These are phyloP conservation scores for Beta lomatogona DNA, from an alignment of 179 eudicot species.

Conservation along the genomic window DNA sequence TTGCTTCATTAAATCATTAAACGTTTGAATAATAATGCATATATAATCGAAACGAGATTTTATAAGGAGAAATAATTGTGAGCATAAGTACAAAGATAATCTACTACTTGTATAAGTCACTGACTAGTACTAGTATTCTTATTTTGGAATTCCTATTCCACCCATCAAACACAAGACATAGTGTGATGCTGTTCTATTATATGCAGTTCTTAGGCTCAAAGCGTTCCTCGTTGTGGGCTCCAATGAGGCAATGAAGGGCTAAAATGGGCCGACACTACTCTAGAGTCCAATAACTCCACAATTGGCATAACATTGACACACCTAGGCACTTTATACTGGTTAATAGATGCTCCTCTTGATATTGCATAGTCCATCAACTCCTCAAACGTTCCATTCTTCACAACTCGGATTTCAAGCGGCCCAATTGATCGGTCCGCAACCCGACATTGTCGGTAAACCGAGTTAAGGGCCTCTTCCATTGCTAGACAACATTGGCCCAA, in stretches of 20 bases:
- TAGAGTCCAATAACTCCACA: slow-evolving; percentile 64
- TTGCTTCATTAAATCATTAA: too few species aligned
- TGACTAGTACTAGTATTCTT: background rate
- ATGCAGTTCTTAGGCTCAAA: background rate
- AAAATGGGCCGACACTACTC: slow-evolving; percentile 60
- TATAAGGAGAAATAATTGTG: background rate
- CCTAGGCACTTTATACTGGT: slow-evolving; percentile 77
- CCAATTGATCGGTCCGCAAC: slow-evolving; percentile 72
- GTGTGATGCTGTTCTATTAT: too few species aligned
- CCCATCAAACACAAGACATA: background rate
- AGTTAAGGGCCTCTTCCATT: slow-evolving; percentile 74
- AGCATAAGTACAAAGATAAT: background rate
- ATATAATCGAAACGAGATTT: too few species aligned
- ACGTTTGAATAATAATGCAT: too few species aligned
- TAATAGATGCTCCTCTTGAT: slow-evolving; percentile 72
- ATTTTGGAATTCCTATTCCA: background rate
- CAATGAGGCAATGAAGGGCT: slow-evolving; percentile 63
- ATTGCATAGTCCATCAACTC: slow-evolving; percentile 87
- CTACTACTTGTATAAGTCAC: background rate
- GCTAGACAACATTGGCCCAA: slow-evolving; percentile 57
- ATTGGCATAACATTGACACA: slow-evolving; percentile 65
- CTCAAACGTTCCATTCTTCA: slow-evolving; percentile 69
- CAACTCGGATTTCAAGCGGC: slow-evolving; percentile 73
- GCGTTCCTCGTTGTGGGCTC: slow-evolving; percentile 35
- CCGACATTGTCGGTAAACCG: slow-evolving; percentile 70